A percentile compares a stretch with the other conserved stretches of the same genome.
Evolutionary conservation across 192 early-diverging fungal genomes (phyloP).

Genomic region (Phycomyces nitens): DNA sequence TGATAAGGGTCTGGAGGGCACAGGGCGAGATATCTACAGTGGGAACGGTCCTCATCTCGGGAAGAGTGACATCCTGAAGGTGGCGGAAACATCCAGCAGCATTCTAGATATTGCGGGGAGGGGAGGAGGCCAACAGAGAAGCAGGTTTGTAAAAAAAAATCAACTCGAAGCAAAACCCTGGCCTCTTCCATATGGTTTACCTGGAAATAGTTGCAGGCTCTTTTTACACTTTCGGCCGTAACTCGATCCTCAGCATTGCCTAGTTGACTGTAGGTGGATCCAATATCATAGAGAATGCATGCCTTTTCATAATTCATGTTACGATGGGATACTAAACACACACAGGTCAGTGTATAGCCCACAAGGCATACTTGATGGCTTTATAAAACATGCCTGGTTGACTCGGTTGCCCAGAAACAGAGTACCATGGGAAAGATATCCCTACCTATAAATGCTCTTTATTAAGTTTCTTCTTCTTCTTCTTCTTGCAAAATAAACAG

Average conservation of each 20-base stretch:
- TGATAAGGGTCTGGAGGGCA: constrained; percentile 63
- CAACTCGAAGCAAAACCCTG: too few species aligned
- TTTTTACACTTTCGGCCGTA: constrained; percentile 74
- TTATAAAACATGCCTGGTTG: constrained; percentile 42
- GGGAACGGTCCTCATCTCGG: constrained; percentile 62
- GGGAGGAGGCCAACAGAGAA: too few species aligned
- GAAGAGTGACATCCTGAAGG: constrained; percentile 53
- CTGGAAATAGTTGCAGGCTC: constrained; percentile 77
- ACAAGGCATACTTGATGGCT: background rate
- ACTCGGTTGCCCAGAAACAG: constrained; percentile 54
- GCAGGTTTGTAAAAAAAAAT: too few species aligned
- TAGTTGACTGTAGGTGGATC: constrained; percentile 78
- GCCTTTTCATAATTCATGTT: constrained; percentile 85
- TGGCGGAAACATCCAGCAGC: constrained; percentile 77
- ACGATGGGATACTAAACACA: constrained; percentile 51
- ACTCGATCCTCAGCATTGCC: constrained; percentile 64
- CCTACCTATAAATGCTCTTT: constrained; percentile 58
- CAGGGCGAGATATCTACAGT: constrained; percentile 66
- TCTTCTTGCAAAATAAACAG: too few species aligned
- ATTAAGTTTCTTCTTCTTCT: too few species aligned
- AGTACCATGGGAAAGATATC: constrained; percentile 68
- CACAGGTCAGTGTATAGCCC: too few species aligned
- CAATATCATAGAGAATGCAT: constrained; percentile 82
- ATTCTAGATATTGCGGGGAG: constrained; percentile 49
- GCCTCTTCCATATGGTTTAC: too few species aligned